Base-by-base conservation (phyloP, 108 stramenopile genomes). In the Craspedostauros australis region DNA sequence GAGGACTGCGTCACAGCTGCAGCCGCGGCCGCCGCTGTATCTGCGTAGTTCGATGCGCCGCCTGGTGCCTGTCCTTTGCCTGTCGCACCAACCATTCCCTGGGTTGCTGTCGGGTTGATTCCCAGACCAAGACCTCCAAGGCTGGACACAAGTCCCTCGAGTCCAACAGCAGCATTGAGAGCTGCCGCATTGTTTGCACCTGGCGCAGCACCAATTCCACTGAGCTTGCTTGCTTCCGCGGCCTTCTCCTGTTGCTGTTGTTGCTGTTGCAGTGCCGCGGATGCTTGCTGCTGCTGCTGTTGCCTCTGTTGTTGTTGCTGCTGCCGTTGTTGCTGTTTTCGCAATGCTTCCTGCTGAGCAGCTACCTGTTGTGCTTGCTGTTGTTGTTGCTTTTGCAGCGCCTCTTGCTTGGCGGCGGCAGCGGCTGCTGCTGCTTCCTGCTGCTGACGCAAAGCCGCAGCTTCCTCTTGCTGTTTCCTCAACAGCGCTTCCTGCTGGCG, bases 291-390 rank as follows among this genome's bases (percentile, higher is more conserved):
- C 42, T 64, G 24, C 16, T 54, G 28, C 37, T 64, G 76, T 57
- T 70, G 79, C 54, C 62, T 69, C 39, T 64, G 73, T 58, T 73
- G 74, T 63, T 76, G 75, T 28, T 53, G 30, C 62, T 23, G 68
- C 64, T 37, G 61, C 61, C 26, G 57, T 31, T 73, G 67, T 59
- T 70, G 66, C 36, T 68, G 62, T 12, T 64, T 66, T 52, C 75
- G 75, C 50, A 80, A 76, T 22, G 75, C 62, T 36, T 74, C 62
- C 29, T 46, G 60, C 52, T 70, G 66, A 9, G 48, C 50, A 28
- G 50, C 57, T 22, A 57, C 49, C 32, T 75, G 60, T 41, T 80
- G 77, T 24, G 75, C 84, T 40, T 82, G 92, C 57, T 82, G 74
- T 36, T 76, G 71, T 45, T 79, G 76, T 42, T 73, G 71, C 48